Conservation (phyloP, 2,329 filamentous ascomycete species). For the Exserohilum turcica region DNA sequence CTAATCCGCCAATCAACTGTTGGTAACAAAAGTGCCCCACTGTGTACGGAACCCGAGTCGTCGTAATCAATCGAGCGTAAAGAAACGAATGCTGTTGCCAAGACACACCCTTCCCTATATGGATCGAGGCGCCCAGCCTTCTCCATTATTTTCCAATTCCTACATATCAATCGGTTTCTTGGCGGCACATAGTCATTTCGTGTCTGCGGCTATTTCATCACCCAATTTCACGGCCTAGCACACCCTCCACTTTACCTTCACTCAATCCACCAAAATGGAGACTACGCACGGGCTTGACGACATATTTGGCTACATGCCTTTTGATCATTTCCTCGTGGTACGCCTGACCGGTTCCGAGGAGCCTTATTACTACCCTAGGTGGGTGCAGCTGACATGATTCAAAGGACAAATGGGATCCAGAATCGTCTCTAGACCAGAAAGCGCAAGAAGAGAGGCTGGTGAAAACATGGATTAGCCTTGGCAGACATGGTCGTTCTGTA, state of each 20-base stretch:
- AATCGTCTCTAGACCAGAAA: slow-evolving; percentile 1
- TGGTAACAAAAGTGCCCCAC: too few relatives aligned
- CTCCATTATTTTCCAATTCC: not conserved
- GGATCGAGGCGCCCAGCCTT: too few relatives aligned
- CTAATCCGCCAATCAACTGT: too few relatives aligned
- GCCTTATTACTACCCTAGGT: not conserved
- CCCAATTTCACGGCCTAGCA: not conserved
- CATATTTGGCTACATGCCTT: slow-evolving; percentile 2
- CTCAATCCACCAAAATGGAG: not conserved
- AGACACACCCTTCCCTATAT: too few relatives aligned
- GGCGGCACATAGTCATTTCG: not conserved
- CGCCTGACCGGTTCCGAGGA: not conserved
- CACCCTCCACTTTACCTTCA: not conserved
- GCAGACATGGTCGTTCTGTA: slow-evolving; percentile 1
- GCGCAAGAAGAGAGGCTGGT: not conserved
- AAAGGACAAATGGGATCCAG: slow-evolving; percentile 5
- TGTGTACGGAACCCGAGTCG: too few relatives aligned
- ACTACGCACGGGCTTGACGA: not conserved
- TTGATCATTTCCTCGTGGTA: slow-evolving; percentile 2
- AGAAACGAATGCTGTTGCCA: too few relatives aligned
- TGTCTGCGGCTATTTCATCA: not conserved
- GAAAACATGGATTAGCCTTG: slow-evolving; percentile 3
- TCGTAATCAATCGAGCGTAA: too few relatives aligned
- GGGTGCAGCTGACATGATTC: not conserved
- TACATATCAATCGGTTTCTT: not conserved